Evolutionary conservation across 345 rosid genomes (phyloP).

Genomic region (Populus tremula): DNA sequence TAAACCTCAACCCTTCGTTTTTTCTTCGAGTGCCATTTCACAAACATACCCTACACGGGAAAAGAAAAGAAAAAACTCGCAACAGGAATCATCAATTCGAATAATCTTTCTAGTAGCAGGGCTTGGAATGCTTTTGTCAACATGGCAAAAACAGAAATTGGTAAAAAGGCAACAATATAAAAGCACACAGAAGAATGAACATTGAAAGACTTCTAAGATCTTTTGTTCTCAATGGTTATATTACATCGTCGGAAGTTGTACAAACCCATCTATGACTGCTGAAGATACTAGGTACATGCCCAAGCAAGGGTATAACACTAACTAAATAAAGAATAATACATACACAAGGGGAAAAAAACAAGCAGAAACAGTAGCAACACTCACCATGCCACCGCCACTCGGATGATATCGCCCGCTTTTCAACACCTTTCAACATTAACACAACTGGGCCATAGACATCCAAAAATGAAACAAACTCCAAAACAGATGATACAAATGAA

Average conservation of each 20-base stretch:
- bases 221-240: conserved; percentile 20
- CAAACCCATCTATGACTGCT: conserved; percentile 19
- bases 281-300: conserved; percentile 26
- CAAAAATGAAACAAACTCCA: conserved; percentile 14
- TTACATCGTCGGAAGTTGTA: conserved; percentile 31
- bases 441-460: conserved; percentile 21
- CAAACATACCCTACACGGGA: too few species aligned
- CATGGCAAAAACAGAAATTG: background rate
- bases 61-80: too few species aligned
- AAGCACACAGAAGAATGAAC: background rate
- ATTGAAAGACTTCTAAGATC: conserved; percentile 1
- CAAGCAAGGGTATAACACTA: conserved; percentile 20
- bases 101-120: too few species aligned
- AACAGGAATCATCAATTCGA: too few species aligned
- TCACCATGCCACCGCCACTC: conserved; percentile 17
- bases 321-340: conserved; percentile 40
- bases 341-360: conserved; percentile 16
- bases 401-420: conserved; percentile 22
- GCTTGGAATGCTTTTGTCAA: background rate
- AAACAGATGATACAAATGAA: conserved; percentile 10
- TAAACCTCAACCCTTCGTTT: too few species aligned
- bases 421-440: conserved; percentile 14
- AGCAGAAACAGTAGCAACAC: conserved; percentile 19
- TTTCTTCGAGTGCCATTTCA: too few species aligned
- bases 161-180: background rate